A percentile compares a stretch with the other conserved stretches of the same genome.
These are phyloP conservation scores for Apiotrichum brassicae DNA, from an alignment of 1,284 basidiomycete species.

Conservation along the genomic window DNA sequence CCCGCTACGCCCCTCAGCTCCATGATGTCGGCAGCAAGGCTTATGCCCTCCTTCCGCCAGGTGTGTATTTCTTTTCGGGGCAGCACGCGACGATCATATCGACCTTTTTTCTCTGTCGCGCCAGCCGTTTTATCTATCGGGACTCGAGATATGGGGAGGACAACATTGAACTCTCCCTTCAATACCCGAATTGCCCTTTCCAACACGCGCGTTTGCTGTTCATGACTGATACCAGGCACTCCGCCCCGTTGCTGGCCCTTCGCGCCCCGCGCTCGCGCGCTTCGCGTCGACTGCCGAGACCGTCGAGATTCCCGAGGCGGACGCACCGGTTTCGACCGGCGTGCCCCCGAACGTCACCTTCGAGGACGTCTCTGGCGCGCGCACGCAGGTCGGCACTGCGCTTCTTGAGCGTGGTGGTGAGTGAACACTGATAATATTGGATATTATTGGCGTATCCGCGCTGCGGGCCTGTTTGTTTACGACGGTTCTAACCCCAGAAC, in stretches of 20 bases:
- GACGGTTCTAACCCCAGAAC: conserved; percentile 2
- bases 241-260: conserved; percentile 17
- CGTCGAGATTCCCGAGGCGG: background rate
- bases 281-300: conserved; percentile 10
- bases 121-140: too few relatives aligned
- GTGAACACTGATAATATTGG: too few relatives aligned
- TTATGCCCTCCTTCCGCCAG: conserved; percentile 4
- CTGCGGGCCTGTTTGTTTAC: too few relatives aligned
- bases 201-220: too few relatives aligned
- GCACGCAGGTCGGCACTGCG: conserved; percentile 5
- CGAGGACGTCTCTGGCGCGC: conserved; percentile 18
- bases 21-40: conserved; percentile 4
- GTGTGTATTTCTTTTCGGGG: background rate
- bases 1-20: background rate
- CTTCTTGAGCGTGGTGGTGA: conserved; percentile 11
- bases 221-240: conserved; percentile 4
- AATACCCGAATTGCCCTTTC: background rate
- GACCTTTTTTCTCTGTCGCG: too few relatives aligned
- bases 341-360: conserved; percentile 30
- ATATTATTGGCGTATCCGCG: too few relatives aligned
- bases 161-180: background rate
- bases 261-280: conserved; percentile 8
- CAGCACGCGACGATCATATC: too few relatives aligned
- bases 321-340: background rate
- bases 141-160: too few relatives aligned